Evolutionary conservation across 768 basidiomycete species (phyloP).

Genomic region (Austroboletus eburneus): DNA sequence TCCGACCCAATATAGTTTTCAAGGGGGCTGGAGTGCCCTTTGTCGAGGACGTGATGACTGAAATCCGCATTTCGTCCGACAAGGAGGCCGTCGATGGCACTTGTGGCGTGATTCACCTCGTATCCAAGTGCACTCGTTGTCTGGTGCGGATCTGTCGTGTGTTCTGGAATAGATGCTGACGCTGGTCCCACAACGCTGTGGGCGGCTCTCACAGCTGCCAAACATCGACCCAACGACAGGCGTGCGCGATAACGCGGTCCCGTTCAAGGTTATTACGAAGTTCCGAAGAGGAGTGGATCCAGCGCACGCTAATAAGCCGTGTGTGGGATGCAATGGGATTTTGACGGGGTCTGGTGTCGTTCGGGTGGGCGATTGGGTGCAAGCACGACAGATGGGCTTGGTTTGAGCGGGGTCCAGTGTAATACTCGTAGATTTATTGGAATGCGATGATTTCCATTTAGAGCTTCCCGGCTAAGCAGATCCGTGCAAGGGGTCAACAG

Average conservation of each 20-base stretch:
- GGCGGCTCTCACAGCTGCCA: slow-evolving; percentile 48
- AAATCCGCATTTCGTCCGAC: slow-evolving; percentile 48
- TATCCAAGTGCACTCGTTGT: slow-evolving; percentile 69
- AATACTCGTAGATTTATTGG: no score
- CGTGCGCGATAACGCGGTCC: slow-evolving; percentile 64
- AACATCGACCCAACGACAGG: slow-evolving; percentile 68
- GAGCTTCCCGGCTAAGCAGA: slow-evolving; percentile 8
- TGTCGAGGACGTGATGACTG: slow-evolving; percentile 66
- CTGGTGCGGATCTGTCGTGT: slow-evolving; percentile 45
- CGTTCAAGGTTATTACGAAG: slow-evolving; percentile 72
- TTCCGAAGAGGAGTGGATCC: slow-evolving; percentile 62
- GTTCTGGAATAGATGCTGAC: slow-evolving; percentile 6
- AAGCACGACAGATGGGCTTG: slow-evolving; percentile 41
- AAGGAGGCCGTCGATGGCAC: slow-evolving; percentile 15
- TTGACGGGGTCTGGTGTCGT: slow-evolving; percentile 48
- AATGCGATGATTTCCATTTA: slow-evolving; percentile 12
- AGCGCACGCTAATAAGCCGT: slow-evolving; percentile 44
- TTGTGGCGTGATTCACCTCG: slow-evolving; percentile 43
- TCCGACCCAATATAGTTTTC: slow-evolving; percentile 74
- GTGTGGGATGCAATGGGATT: slow-evolving; percentile 65
- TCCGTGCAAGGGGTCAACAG: slow-evolving; percentile 4
- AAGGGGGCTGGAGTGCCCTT: slow-evolving; percentile 62
- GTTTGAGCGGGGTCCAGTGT: slow-evolving; percentile 16
- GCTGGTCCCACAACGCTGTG: neutral
- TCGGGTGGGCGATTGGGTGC: slow-evolving; percentile 58